Conservation (phyloP, 73 alveolate species). For the Strombidium stylifer region DNA sequence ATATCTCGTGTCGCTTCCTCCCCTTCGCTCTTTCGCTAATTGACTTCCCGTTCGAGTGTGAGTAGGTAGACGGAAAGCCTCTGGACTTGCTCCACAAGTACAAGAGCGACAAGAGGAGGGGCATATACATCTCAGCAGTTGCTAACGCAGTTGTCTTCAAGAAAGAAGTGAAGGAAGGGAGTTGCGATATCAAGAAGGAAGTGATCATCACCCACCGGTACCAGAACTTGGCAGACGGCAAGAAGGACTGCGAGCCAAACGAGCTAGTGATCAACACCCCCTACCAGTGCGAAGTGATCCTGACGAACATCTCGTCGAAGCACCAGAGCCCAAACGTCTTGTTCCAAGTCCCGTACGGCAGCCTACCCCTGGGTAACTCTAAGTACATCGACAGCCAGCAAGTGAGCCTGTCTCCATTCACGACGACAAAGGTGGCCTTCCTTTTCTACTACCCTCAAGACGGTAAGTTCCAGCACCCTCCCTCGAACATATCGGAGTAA, state of each 20-base stretch:
- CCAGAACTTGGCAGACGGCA: too few species aligned
- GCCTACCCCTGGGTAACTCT: conserved; percentile 74
- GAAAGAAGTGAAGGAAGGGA: conserved; percentile 86
- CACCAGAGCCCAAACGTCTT: conserved; percentile 66
- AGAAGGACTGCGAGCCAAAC: too few species aligned
- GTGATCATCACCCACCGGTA: conserved; percentile 77
- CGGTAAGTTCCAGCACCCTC: conserved; percentile 81
- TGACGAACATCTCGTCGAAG: conserved; percentile 87
- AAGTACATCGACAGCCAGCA: conserved; percentile 71
- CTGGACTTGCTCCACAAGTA: too few species aligned
- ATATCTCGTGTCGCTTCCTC: conserved; percentile 62
- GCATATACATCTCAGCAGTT: conserved; percentile 62
- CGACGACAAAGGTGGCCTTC: conserved; percentile 66
- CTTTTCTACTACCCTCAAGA: conserved; percentile 90
- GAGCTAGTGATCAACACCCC: conserved; percentile 60
- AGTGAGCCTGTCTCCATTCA: conserved; percentile 58
- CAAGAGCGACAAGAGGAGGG: conserved; percentile 64
- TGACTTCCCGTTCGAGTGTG: conserved; percentile 77
- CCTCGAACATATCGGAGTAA: conserved; percentile 76
- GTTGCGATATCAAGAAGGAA: conserved; percentile 63
- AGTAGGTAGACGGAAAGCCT: too few species aligned
- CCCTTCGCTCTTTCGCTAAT: conserved; percentile 58
- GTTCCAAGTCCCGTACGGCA: conserved; percentile 91
- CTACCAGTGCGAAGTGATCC: conserved; percentile 80
- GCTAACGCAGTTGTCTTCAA: conserved; percentile 65